phyloP scores from a whole-genome alignment of 108 stramenopile species.

The Skeletonema costatum region DNA sequence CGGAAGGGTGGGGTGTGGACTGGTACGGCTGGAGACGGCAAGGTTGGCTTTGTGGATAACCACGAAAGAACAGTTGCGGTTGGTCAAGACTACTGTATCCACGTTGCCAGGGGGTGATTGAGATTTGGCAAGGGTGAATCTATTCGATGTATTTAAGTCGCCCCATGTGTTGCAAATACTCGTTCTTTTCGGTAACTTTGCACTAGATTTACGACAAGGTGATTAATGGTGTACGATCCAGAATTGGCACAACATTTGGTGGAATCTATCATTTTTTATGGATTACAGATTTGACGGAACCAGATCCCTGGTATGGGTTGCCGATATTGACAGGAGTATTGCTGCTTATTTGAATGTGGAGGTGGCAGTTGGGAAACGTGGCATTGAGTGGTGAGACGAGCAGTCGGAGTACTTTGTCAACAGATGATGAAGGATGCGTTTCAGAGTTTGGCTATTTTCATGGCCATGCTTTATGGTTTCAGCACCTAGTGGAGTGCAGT shows the following conservation, averaged over 20 bases:
- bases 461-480: slow-evolving; percentile 87
- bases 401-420: slow-evolving; percentile 63
- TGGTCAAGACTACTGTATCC: slow-evolving; percentile 56
- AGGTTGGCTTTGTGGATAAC: neutral
- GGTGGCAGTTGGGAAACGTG: slow-evolving; percentile 70
- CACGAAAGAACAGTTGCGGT: slow-evolving; percentile 25
- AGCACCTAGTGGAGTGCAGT: slow-evolving; percentile 78
- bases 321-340: slow-evolving; percentile 72
- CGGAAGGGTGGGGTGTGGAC: neutral
- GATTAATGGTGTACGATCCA: slow-evolving; percentile 81
- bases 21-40: neutral
- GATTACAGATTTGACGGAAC: slow-evolving; percentile 85
- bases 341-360: slow-evolving; percentile 84
- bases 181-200: slow-evolving; percentile 84
- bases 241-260: slow-evolving; percentile 79
- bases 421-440: slow-evolving; percentile 75
- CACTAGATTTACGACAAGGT: slow-evolving; percentile 78
- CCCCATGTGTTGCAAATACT: slow-evolving; percentile 81
- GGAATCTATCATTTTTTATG: slow-evolving; percentile 60
- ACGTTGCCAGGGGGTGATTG: slow-evolving; percentile 64
- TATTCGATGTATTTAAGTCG: slow-evolving; percentile 72
- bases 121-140: slow-evolving; percentile 73
- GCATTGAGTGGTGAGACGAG: slow-evolving; percentile 70
- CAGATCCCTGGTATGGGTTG: slow-evolving; percentile 88
- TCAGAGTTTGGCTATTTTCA: slow-evolving; percentile 81